phyloP scores from a whole-genome alignment of 352 stramenopile genomes.

The Phytopythium aichiense region DNA sequence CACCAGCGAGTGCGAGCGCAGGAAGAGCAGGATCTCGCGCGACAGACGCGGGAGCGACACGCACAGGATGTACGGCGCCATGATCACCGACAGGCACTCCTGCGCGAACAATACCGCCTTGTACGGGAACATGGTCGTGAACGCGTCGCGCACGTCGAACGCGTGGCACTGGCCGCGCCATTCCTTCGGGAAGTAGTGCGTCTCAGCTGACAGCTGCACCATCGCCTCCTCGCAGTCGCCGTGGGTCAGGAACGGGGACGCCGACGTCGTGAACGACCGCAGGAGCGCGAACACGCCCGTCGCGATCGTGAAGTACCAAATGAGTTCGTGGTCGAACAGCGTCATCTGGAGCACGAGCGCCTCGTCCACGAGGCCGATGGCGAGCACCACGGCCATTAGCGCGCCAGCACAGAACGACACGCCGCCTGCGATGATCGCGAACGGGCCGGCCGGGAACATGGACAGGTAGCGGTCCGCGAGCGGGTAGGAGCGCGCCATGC shows the following conservation, averaged over 20 bases:
- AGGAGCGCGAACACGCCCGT: conserved; percentile 78
- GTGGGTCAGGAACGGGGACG: conserved; percentile 68
- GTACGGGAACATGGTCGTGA: conserved; percentile 92
- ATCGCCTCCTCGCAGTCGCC: conserved; percentile 83
- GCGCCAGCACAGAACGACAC: conserved; percentile 96
- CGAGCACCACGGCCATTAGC: conserved; percentile 92
- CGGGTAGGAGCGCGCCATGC: conserved; percentile 90
- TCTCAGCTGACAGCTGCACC: conserved; percentile 87
- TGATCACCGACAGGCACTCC: conserved; percentile 92
- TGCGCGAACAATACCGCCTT: conserved; percentile 92
- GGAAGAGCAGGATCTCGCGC: conserved; percentile 91
- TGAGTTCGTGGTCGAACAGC: conserved; percentile 90
- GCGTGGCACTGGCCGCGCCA: conserved; percentile 90
- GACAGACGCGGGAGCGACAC: conserved; percentile 91
- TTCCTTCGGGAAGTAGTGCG: conserved; percentile 95
- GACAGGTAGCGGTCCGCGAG: conserved; percentile 92
- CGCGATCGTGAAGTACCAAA: conserved; percentile 97
- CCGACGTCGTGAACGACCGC: conserved; percentile 68
- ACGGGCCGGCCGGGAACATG: conserved; percentile 90
- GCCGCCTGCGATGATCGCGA: conserved; percentile 89
- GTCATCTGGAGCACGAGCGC: conserved; percentile 95
- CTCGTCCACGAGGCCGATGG: conserved; percentile 94
- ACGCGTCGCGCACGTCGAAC: conserved; percentile 83
- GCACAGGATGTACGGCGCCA: conserved; percentile 96
- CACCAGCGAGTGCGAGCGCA: conserved; percentile 90